Percentiles rank a stretch among this genome's conserved stretches.
Evolutionary conservation across 2,329 filamentous ascomycete species (phyloP).

Genomic region (Talaromyces pinophilus): DNA sequence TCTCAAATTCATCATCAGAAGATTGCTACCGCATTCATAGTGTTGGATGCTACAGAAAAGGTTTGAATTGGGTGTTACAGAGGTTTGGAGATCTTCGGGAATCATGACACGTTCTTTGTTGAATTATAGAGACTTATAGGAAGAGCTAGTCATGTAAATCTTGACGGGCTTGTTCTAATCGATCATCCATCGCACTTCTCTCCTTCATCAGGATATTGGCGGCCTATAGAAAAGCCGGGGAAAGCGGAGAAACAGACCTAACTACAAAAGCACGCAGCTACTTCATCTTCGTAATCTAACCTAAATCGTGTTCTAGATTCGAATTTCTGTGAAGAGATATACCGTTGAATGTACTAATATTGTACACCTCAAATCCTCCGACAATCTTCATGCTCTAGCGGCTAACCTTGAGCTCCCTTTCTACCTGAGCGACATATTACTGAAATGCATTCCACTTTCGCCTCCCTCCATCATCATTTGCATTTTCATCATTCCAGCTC

Average conservation of each 20-base stretch:
- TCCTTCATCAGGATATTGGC: background rate
- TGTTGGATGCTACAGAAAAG: background rate
- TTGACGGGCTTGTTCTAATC: background rate
- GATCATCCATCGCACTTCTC: background rate
- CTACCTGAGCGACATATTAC: background rate
- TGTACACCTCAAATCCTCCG: background rate
- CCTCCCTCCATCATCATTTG: background rate
- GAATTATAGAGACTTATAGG: background rate
- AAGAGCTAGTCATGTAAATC: background rate
- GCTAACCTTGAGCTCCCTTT: background rate
- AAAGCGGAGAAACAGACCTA: background rate
- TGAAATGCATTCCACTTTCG: background rate
- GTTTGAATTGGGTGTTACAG: too few species aligned
- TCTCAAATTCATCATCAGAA: background rate
- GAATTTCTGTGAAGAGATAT: background rate
- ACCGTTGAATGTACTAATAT: background rate
- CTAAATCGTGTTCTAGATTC: background rate
- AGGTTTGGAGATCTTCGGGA: too few species aligned
- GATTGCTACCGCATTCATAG: background rate
- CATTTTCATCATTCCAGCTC: background rate
- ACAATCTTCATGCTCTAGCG: background rate
- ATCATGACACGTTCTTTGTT: background rate
- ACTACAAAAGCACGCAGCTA: background rate
- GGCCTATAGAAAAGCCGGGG: background rate
- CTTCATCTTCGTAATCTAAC: background rate